A percentile compares a stretch with the other conserved stretches of the same genome.
Evolutionary conservation across 192 early-diverging fungal genomes (phyloP).

Genomic region (Backusella liffmaniae): DNA sequence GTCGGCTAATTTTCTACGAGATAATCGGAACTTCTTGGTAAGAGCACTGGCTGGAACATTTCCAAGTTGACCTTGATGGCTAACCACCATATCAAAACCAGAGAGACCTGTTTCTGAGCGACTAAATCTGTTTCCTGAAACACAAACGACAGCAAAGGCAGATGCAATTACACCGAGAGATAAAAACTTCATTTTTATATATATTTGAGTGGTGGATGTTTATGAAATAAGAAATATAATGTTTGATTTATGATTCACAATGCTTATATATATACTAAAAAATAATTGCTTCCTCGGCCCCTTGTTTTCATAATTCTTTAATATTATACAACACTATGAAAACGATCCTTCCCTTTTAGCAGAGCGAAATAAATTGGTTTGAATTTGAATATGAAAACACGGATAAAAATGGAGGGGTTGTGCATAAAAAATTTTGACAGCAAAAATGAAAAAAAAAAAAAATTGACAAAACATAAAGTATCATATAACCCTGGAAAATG

Average conservation of each 20-base stretch:
- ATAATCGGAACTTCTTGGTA: neutral
- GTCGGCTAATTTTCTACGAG: neutral
- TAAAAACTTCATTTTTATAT: neutral
- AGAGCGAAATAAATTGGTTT: neutral
- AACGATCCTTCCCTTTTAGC: neutral
- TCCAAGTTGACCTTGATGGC: neutral
- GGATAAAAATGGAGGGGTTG: neutral
- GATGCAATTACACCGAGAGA: neutral
- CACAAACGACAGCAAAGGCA: neutral
- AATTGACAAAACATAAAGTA: neutral
- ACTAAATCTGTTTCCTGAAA: neutral
- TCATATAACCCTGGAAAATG: neutral
- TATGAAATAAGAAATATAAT: neutral
- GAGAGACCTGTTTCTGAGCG: neutral
- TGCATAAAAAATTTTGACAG: slow-evolving; percentile 5
- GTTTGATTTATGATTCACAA: neutral
- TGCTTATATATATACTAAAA: neutral
- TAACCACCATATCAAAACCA: neutral
- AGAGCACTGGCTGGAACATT: neutral
- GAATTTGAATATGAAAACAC: slow-evolving; percentile 3
- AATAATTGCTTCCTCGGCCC: neutral
- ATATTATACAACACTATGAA: slow-evolving; percentile 1
- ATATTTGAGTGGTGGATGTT: neutral
- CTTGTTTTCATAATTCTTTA: neutral
- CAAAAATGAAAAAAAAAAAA: neutral